Conservation (phyloP, 2,329 filamentous ascomycete species). For the Aspergillus piperis region DNA sequence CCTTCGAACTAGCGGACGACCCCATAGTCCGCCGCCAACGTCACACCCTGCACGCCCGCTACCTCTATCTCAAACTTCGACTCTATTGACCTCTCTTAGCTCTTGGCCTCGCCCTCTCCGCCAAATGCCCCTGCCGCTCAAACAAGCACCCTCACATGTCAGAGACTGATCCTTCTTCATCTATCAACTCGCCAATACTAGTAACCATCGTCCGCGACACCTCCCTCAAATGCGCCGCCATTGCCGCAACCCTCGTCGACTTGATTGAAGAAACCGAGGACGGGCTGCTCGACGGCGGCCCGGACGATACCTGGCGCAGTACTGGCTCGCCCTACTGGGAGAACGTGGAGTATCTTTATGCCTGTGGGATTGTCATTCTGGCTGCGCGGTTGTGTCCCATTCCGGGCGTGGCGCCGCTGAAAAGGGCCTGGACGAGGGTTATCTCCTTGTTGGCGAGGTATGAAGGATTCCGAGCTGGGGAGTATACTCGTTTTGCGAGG, state of each 20-base stretch:
- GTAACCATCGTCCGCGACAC: conserved; percentile 15
- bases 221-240: conserved; percentile 14
- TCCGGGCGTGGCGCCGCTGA: background rate
- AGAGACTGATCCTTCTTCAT: background rate
- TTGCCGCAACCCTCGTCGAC: conserved; percentile 10
- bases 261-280: conserved; percentile 10
- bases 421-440: background rate
- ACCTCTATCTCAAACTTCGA: conserved; percentile 26
- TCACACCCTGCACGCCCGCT: conserved; percentile 27
- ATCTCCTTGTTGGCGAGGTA: conserved; percentile 7
- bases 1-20: conserved; percentile 8
- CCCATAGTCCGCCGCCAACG: conserved; percentile 25
- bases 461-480: background rate
- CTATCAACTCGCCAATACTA: conserved; percentile 10
- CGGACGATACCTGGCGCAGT: background rate
- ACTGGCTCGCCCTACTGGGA: conserved; percentile 17
- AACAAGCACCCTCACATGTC: conserved; percentile 9
- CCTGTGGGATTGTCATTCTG: conserved; percentile 15
- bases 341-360: conserved; percentile 19
- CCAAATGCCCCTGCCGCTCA: conserved; percentile 13
- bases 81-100: conserved; percentile 17
- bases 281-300: conserved; percentile 5
- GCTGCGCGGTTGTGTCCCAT: conserved; percentile 12
- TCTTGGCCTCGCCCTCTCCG: conserved; percentile 11
- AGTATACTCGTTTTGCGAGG: background rate